These are phyloP conservation scores for Calonectria pseudoreteaudii DNA, from an alignment of 2,329 filamentous ascomycete species.

Conservation along the genomic window DNA sequence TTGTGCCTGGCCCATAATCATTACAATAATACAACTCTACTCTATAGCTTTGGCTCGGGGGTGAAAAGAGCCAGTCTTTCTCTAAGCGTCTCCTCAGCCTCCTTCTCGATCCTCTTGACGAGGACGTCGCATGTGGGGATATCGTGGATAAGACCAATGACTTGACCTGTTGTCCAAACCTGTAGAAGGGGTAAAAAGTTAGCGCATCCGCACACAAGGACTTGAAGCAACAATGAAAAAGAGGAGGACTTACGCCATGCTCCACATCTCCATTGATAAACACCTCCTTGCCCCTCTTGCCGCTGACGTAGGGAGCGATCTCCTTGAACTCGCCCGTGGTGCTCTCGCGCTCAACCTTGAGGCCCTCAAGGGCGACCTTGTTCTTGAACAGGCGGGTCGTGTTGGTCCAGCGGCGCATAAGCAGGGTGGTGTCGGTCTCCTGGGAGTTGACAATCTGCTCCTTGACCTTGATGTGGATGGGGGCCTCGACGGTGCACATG, in stretches of 20 bases:
- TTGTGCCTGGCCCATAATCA: constrained; percentile 10
- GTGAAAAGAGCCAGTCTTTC: constrained; percentile 68
- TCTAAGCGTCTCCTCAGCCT: constrained; percentile 75
- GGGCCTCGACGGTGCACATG: constrained; percentile 95
- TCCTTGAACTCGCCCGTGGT: constrained; percentile 89
- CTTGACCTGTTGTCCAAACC: constrained; percentile 98
- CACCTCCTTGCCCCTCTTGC: constrained; percentile 90
- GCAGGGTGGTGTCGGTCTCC: constrained; percentile 91
- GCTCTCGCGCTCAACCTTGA: constrained; percentile 87
- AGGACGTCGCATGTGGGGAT: constrained; percentile 81
- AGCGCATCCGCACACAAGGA: constrained; percentile 11
- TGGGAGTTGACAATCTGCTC: constrained; percentile 87
- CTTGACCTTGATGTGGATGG: constrained; percentile 95
- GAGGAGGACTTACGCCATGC: constrained; percentile 76
- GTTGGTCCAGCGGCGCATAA: constrained; percentile 93
- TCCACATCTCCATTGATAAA: constrained; percentile 93
- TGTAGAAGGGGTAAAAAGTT: constrained; percentile 50
- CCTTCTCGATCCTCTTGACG: constrained; percentile 79
- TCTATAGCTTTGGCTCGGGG: constrained; percentile 70
- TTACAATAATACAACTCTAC: constrained; percentile 13
- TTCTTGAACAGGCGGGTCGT: constrained; percentile 91
- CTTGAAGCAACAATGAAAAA: background rate
- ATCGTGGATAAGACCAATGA: constrained; percentile 89
- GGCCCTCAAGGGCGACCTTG: constrained; percentile 83
- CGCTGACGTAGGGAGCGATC: constrained; percentile 87